These are phyloP conservation scores for Dothideomycetes sp. DNA, from an alignment of 2,329 filamentous ascomycete species.

Conservation along the genomic window DNA sequence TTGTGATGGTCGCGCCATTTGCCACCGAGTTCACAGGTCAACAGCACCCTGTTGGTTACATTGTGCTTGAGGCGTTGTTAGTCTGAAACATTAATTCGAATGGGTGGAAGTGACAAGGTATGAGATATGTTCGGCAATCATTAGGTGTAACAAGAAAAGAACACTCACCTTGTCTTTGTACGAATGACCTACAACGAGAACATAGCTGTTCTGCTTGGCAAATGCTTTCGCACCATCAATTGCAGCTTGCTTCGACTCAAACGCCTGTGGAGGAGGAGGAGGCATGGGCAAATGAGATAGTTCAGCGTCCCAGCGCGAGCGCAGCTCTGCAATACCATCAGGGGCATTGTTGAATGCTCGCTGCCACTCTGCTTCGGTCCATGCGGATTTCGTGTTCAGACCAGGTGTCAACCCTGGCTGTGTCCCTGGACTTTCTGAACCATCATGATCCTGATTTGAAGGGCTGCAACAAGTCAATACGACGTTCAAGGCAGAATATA, in stretches of 20 bases:
- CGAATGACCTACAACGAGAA: constrained; percentile 13
- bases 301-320: constrained; percentile 11
- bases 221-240: constrained; percentile 12
- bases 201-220: constrained; percentile 12
- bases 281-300: constrained; percentile 10
- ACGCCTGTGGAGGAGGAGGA: constrained; percentile 12
- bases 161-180: constrained; percentile 10
- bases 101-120: constrained; percentile 1
- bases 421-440: not conserved
- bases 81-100: not conserved
- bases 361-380: constrained; percentile 8
- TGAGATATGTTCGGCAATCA: not conserved
- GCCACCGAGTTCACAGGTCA: constrained; percentile 13
- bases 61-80: constrained; percentile 1
- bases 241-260: constrained; percentile 10
- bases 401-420: not conserved
- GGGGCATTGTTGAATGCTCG: constrained; percentile 9
- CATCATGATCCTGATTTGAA: not conserved
- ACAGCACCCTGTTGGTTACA: constrained; percentile 10
- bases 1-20: constrained; percentile 13
- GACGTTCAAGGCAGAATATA: not conserved
- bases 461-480: not conserved
- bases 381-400: not conserved
- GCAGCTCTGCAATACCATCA: constrained; percentile 11
- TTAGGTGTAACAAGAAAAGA: not conserved